phyloP scores from a whole-genome alignment of 164 flowering plant genomes.

The Liquidambar formosana region DNA sequence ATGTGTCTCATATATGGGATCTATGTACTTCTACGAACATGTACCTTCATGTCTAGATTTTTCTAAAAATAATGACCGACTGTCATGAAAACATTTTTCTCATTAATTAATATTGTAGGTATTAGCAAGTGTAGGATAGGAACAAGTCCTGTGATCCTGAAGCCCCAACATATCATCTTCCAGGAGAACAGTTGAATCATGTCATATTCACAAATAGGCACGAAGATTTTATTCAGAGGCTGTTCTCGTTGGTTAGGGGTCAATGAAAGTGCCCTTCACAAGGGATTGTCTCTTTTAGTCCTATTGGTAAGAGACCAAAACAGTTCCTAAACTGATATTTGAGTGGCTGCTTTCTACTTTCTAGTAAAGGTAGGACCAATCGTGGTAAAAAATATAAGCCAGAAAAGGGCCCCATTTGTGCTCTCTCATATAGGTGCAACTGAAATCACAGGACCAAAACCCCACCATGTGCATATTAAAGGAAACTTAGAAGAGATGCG shows the following conservation, averaged over 20 bases:
- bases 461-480: constrained; percentile 14
- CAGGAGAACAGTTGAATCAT: neutral
- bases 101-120: too few relatives aligned
- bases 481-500: neutral
- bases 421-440: neutral
- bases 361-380: neutral
- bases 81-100: too few relatives aligned
- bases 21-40: too few relatives aligned
- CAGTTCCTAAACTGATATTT: neutral
- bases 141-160: neutral
- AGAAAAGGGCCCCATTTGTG: neutral
- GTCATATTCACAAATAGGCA: constrained; percentile 13
- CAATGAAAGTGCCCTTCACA: constrained; percentile 24
- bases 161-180: constrained; percentile 1
- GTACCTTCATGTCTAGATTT: too few relatives aligned
- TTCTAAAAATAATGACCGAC: too few relatives aligned
- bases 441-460: neutral
- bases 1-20: too few relatives aligned
- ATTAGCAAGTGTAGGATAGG: neutral
- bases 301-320: neutral
- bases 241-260: constrained; percentile 19
- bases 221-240: neutral
- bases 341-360: constrained; percentile 1
- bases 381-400: neutral
- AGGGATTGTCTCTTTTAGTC: constrained; percentile 18